These are phyloP conservation scores for Bisporella sp. DNA, from an alignment of 2,329 filamentous ascomycete species.

Conservation along the genomic window DNA sequence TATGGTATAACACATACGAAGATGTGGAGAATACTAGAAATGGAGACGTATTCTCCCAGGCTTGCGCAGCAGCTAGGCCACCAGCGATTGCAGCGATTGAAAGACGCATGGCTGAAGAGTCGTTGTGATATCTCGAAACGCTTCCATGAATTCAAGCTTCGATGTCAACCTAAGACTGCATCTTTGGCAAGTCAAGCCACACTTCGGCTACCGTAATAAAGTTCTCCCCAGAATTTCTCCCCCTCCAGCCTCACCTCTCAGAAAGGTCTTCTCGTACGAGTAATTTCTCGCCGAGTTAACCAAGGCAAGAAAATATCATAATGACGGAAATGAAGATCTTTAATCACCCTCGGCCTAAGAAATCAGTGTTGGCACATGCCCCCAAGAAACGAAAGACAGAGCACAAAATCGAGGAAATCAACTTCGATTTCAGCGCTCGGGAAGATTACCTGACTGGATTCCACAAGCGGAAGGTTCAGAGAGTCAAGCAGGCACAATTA, in stretches of 20 bases:
- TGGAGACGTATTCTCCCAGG: constrained; percentile 81
- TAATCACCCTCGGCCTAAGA: constrained; percentile 52
- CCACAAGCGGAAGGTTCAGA: constrained; percentile 86
- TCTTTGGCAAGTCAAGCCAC: too few species aligned
- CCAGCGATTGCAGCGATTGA: constrained; percentile 44
- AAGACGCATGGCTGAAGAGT: constrained; percentile 41
- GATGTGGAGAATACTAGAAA: constrained; percentile 79
- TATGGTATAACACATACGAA: constrained; percentile 8
- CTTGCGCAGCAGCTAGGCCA: constrained; percentile 53
- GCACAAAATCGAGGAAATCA: constrained; percentile 65
- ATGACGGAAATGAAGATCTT: constrained; percentile 35
- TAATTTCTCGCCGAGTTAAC: too few species aligned
- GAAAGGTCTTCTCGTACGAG: too few species aligned
- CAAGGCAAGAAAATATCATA: too few species aligned
- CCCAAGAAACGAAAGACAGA: constrained; percentile 56
- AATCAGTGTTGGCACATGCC: constrained; percentile 47
- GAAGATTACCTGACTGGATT: constrained; percentile 91
- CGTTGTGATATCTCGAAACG: too few species aligned
- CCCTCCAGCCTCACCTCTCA: too few species aligned
- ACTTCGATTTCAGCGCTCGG: constrained; percentile 73
- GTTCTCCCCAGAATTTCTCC: too few species aligned
- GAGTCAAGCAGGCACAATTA: constrained; percentile 79
- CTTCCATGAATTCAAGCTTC: too few species aligned
- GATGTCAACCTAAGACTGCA: too few species aligned
- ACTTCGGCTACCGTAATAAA: too few species aligned